Percentiles rank a stretch among this genome's conserved stretches.
These are phyloP conservation scores for Papiliotrema nemorosa DNA, from an alignment of 1,284 basidiomycete species.

Conservation along the genomic window DNA sequence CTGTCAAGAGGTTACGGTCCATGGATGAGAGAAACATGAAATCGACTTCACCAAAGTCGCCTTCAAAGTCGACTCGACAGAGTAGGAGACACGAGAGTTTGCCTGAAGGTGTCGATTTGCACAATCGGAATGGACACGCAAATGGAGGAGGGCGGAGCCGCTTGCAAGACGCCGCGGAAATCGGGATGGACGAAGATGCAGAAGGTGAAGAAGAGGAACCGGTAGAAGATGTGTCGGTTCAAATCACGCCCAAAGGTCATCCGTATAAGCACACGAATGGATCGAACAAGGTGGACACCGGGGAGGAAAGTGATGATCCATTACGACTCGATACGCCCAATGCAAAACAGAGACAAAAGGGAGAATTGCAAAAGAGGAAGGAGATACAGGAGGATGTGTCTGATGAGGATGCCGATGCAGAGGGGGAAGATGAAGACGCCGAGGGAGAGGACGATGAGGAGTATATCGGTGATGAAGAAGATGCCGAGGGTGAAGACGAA, in stretches of 20 bases:
- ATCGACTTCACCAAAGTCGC: background rate
- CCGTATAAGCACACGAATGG: too few species aligned
- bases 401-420: slow-evolving; percentile 7
- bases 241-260: too few species aligned
- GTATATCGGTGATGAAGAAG: background rate
- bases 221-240: background rate
- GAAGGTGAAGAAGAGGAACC: slow-evolving; percentile 8
- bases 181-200: slow-evolving; percentile 9
- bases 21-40: background rate
- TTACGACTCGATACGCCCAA: too few species aligned
- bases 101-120: too few species aligned
- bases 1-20: background rate
- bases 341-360: background rate
- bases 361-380: background rate
- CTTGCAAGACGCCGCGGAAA: background rate
- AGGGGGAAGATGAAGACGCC: slow-evolving; percentile 1
- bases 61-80: background rate
- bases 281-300: too few species aligned
- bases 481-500: background rate
- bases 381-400: slow-evolving; percentile 8
- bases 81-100: background rate
- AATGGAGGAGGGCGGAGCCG: background rate
- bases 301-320: too few species aligned
- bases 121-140: too few species aligned
- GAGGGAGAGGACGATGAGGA: slow-evolving; percentile 13